A percentile compares a stretch with the other conserved stretches of the same genome.
Conservation (phyloP, 2,329 filamentous ascomycete genomes). For the Colletotrichum tabaci region DNA sequence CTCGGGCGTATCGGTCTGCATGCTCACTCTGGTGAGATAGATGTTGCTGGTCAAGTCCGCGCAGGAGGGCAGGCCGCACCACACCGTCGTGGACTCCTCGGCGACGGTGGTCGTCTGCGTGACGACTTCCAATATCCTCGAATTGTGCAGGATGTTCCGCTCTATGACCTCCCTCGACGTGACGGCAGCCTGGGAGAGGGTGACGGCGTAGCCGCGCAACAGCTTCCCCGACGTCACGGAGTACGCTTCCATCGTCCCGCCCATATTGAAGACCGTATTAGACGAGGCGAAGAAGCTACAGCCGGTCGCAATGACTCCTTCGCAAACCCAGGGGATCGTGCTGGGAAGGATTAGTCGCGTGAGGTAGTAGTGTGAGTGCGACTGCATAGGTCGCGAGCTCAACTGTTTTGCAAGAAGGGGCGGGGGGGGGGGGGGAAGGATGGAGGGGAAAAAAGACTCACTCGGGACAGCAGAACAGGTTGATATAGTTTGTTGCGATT, state of each 20-base stretch:
- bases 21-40: background rate
- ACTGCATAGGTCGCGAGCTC: background rate
- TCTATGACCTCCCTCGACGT: background rate
- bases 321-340: background rate
- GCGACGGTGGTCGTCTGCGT: background rate
- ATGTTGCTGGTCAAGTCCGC: background rate
- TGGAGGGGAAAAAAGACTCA: background rate
- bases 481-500: background rate
- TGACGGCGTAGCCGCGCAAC: background rate
- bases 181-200: background rate
- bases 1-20: background rate
- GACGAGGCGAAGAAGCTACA: background rate
- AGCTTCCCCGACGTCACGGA: background rate
- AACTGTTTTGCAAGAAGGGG: no score
- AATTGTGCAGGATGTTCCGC: no score
- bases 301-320: background rate
- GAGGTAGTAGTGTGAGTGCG: background rate
- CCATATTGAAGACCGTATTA: background rate
- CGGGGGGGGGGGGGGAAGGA: no score
- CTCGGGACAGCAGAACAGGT: slow-evolving; percentile 20
- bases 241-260: background rate
- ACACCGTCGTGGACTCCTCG: background rate
- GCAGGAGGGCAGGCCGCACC: background rate
- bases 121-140: no score
- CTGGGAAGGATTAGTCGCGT: background rate